Base-by-base conservation (phyloP, 1,284 basidiomycete genomes). In the Pterula multifida region DNA sequence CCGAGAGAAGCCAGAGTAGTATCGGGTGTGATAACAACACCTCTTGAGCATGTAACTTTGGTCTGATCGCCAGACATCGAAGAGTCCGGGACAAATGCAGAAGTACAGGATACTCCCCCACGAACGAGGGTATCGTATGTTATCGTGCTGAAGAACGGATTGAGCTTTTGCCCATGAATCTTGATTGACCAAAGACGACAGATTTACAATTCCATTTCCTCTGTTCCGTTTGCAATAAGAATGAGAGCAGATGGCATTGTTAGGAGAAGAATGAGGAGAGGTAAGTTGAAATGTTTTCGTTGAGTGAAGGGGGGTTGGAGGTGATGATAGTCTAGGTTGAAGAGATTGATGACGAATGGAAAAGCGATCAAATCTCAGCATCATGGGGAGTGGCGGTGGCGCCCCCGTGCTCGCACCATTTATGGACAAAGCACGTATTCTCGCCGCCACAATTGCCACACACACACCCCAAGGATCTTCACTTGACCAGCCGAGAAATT, bases 151-250 rank as follows among this genome's bases (percentile, higher is more conserved):
- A n/a, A 50, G n/a, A n/a, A 48, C 26, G 12, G 39, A 22, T 25
- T 36, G 26, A 51, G 49, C 45, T 46, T 47, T 4, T 46, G 12
- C 46, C 28, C 17, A 4, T 6, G n/a, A 17, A 26, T 13, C 26
- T 3, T n/a, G 49, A 39, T 22, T 28, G 45, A 32, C 21, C 17
- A 13, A 35, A 49, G 19, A n/a, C 22, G 11, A 46, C 49, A 32
- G 26, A 63, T 75, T 56, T 61, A 86, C 86, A 88, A 88, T 66
- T 93, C 90, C 78, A 90, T 90, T 65, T 91, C 88, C 60, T 93
- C 90, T 0, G 88, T 90, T 4, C 90, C 90, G 60, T 92, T 76
- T n/a, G 90, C 85, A n/a, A 92, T 76, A 21, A 92, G 69, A 49
- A 92, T 73, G 23, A 89, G 66, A 21, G 83, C 85, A 26, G 77